Evolutionary conservation across 129 eudicot genomes (phyloP).

Genomic region (Flaveria brownii): DNA sequence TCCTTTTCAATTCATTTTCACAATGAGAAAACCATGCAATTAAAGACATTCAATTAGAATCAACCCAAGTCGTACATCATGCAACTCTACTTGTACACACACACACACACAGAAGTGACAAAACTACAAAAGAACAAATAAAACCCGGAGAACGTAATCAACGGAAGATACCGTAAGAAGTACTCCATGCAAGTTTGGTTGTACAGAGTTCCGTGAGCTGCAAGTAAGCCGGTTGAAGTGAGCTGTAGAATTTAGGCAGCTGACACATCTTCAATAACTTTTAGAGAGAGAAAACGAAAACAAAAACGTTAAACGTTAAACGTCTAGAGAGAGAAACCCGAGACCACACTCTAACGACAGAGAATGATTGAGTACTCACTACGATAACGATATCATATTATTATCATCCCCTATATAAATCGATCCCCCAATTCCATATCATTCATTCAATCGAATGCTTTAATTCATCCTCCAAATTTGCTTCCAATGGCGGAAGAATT

Average conservation of each 20-base stretch:
- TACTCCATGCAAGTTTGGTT: constrained; percentile 34
- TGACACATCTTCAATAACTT: constrained; percentile 34
- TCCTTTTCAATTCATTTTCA: neutral
- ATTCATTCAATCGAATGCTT: constrained; percentile 13
- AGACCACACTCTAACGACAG: constrained; percentile 43
- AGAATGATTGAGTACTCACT: constrained; percentile 38
- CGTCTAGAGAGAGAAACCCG: constrained; percentile 27
- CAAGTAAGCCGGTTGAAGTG: constrained; percentile 32
- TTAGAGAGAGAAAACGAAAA: constrained; percentile 32
- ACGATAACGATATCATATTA: constrained; percentile 27
- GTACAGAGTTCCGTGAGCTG: constrained; percentile 36
- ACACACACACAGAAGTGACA: neutral
- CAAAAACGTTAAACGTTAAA: neutral
- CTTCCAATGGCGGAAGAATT: constrained; percentile 42
- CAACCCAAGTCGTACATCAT: neutral
- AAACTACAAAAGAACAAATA: neutral
- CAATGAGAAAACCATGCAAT: too few relatives aligned
- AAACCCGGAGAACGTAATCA: constrained; percentile 8
- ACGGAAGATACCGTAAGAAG: constrained; percentile 18
- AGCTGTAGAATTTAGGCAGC: constrained; percentile 32
- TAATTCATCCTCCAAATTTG: neutral
- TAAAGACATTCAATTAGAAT: neutral
- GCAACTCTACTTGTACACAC: neutral
- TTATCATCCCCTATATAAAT: constrained; percentile 28
- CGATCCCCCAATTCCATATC: neutral